Conservation (phyloP, 139 green algal species). For the Pseudopediastrum boryanum region DNA sequence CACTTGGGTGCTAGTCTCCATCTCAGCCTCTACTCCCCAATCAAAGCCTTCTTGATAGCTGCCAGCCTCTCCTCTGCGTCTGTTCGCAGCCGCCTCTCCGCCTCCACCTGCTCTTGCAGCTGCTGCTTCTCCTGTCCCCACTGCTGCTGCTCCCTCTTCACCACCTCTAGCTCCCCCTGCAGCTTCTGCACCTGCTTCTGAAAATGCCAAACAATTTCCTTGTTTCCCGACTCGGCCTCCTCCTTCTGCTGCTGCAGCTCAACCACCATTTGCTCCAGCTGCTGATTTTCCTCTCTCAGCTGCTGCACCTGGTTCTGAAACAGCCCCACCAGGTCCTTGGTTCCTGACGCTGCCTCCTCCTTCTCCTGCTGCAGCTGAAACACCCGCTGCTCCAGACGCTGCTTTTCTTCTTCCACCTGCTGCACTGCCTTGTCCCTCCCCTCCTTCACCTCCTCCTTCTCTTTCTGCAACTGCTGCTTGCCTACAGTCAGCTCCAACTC, state of each 20-base stretch:
- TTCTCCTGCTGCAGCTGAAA: no score
- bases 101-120: background rate
- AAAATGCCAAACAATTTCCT: no score
- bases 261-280: background rate
- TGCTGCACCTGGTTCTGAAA: conserved; percentile 11
- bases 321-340: no score
- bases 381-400: no score
- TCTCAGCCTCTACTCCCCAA: background rate
- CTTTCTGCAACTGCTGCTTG: no score
- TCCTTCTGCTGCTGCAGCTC: background rate
- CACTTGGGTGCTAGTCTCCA: background rate
- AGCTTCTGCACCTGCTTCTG: background rate
- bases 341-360: no score
- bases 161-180: background rate
- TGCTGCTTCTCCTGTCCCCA: background rate
- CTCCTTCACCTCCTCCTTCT: no score
- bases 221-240: no score
- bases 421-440: no score
- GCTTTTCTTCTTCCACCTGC: no score
- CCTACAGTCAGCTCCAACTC: no score
- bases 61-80: background rate
- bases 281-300: background rate
- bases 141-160: background rate
- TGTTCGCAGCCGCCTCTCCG: no score
- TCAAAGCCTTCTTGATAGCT: background rate